Percentiles rank a stretch among this genome's conserved stretches.
Evolutionary conservation across 768 basidiomycete species (phyloP).

Genomic region (Mycena rosella): DNA sequence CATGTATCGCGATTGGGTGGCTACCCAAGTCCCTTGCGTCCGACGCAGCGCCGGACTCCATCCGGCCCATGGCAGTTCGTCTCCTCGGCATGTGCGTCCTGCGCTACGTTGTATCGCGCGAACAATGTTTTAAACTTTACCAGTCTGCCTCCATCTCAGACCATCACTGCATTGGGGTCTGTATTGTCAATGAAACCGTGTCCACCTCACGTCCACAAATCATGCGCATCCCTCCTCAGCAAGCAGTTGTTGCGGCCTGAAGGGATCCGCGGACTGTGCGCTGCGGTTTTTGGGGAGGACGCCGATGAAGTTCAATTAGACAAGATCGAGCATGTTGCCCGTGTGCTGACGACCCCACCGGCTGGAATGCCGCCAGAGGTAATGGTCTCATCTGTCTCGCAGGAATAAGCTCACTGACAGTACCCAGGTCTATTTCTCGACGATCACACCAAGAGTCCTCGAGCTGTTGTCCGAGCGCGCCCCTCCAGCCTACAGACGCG

Average conservation of each 20-base stretch:
- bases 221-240: constrained; percentile 74
- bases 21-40: constrained; percentile 65
- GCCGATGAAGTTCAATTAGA: constrained; percentile 69
- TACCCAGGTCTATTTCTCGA: constrained; percentile 71
- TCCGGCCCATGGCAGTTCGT: constrained; percentile 66
- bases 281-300: constrained; percentile 77
- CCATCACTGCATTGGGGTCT: constrained; percentile 73
- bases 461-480: constrained; percentile 59
- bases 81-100: constrained; percentile 72
- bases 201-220: constrained; percentile 66
- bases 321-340: constrained; percentile 80
- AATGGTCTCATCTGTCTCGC: constrained; percentile 34
- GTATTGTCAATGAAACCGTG: constrained; percentile 63
- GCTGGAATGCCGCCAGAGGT: constrained; percentile 68
- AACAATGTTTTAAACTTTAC: constrained; percentile 34
- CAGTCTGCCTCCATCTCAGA: constrained; percentile 75
- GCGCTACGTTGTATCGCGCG: constrained; percentile 28
- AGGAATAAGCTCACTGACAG: constrained; percentile 9
- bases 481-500: constrained; percentile 64
- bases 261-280: constrained; percentile 77
- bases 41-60: constrained; percentile 54
- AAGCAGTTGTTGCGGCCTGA: constrained; percentile 77
- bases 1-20: constrained; percentile 80
- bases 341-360: constrained; percentile 74
- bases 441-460: constrained; percentile 68